Evolutionary conservation across 2,329 filamentous ascomycete genomes (phyloP).

Genomic region (Hypoxylon sp.): DNA sequence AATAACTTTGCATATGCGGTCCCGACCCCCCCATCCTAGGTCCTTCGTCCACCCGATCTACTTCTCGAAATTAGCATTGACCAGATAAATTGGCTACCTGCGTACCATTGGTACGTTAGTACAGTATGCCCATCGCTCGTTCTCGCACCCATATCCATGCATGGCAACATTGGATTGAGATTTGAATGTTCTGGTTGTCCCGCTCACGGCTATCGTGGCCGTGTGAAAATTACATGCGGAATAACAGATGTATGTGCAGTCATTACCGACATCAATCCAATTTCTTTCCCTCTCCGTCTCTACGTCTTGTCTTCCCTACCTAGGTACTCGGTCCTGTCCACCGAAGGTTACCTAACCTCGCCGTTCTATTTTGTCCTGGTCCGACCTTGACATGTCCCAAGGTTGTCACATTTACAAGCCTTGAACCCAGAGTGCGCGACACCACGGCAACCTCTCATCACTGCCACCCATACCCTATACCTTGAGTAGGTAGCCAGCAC

Average conservation of each 20-base stretch:
- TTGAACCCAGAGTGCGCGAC: slow-evolving; percentile 19
- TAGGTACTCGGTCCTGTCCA: slow-evolving; percentile 10
- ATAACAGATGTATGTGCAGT: slow-evolving; percentile 23
- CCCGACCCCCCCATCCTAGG: background rate
- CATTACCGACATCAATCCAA: slow-evolving; percentile 19
- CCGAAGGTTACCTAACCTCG: background rate
- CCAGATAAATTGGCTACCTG: slow-evolving; percentile 29
- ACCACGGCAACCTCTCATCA: slow-evolving; percentile 16
- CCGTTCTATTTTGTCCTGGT: background rate
- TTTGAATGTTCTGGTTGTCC: slow-evolving; percentile 32
- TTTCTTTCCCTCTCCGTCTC: slow-evolving; percentile 11
- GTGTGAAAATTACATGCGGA: slow-evolving; percentile 40
- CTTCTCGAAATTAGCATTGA: slow-evolving; percentile 42
- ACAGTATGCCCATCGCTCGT: slow-evolving; percentile 35
- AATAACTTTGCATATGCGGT: background rate
- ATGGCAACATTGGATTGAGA: slow-evolving; percentile 29
- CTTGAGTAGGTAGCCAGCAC: slow-evolving; percentile 11
- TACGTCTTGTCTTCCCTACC: slow-evolving; percentile 2
- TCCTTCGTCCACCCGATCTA: slow-evolving; percentile 12
- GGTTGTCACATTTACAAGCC: slow-evolving; percentile 23
- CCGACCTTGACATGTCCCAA: slow-evolving; percentile 25
- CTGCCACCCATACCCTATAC: background rate
- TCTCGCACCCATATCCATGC: slow-evolving; percentile 38
- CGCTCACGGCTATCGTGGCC: slow-evolving; percentile 33
- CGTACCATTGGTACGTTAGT: slow-evolving; percentile 27